Evolutionary conservation across 257 asterid species (phyloP).

Genomic region (Cinchona pubescens): DNA sequence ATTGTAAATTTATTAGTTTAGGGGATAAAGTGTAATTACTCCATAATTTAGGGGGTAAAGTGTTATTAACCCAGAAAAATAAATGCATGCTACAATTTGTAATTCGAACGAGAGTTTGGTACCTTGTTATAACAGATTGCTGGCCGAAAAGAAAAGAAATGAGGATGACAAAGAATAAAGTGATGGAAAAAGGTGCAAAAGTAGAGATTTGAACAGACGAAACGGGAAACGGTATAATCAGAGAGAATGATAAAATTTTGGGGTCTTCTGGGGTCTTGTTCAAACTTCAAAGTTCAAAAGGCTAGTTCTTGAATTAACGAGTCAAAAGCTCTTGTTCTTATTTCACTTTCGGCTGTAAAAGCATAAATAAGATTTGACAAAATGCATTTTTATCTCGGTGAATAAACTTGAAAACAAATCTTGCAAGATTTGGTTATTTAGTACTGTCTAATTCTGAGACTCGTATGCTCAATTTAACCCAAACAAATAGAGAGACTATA

Average conservation of each 20-base stretch:
- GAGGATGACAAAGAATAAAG: slow-evolving; percentile 6
- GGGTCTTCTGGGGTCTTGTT: neutral
- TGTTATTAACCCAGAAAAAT: neutral
- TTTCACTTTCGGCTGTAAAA: slow-evolving; percentile 30
- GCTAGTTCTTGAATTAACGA: neutral
- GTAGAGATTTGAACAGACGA: neutral
- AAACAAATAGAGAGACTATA: too few relatives aligned
- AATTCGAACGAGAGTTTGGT: neutral
- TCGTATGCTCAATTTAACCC: neutral
- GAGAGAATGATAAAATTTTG: neutral
- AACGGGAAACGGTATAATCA: neutral
- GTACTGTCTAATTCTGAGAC: neutral
- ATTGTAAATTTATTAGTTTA: too few relatives aligned
- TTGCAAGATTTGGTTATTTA: neutral
- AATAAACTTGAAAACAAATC: neutral
- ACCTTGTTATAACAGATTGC: neutral
- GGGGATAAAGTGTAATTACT: too few relatives aligned
- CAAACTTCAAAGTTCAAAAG: neutral
- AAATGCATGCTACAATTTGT: neutral
- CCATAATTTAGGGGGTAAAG: too few relatives aligned
- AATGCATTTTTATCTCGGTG: neutral
- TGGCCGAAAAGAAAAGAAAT: neutral
- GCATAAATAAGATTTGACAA: slow-evolving; percentile 8
- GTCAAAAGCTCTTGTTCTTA: slow-evolving; percentile 10
- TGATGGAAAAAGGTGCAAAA: neutral